phyloP scores from a whole-genome alignment of 306 rosid genomes.

The Malus sylvestris region DNA sequence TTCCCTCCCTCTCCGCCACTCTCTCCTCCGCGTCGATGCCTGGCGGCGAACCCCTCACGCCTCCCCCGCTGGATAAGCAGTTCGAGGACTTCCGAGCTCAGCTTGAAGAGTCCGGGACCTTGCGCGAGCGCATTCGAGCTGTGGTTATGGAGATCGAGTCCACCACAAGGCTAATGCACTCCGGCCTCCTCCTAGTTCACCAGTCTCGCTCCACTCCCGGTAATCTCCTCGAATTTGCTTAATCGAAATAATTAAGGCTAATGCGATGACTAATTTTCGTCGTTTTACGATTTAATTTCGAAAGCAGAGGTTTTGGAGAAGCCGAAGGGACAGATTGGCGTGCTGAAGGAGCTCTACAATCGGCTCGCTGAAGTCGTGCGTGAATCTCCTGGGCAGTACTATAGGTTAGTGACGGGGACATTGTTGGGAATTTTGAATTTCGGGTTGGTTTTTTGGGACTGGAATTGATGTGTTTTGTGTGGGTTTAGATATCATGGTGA shows the following conservation, averaged over 20 bases:
- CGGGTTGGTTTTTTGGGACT: constrained; percentile 4
- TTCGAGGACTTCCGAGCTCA: constrained; percentile 62
- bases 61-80: constrained; percentile 58
- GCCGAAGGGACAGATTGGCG: constrained; percentile 58
- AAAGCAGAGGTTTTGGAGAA: constrained; percentile 64
- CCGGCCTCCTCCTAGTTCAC: constrained; percentile 74
- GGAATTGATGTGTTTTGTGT: background rate
- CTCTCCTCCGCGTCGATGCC: constrained; percentile 41
- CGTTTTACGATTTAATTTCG: background rate
- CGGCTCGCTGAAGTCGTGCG: constrained; percentile 59
- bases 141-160: constrained; percentile 81
- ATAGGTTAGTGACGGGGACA: constrained; percentile 39
- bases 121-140: constrained; percentile 71
- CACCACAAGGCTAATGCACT: constrained; percentile 57
- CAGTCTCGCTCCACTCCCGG: constrained; percentile 83
- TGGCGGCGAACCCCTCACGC: constrained; percentile 28
- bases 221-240: constrained; percentile 5
- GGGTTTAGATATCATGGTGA: constrained; percentile 74
- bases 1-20: constrained; percentile 12
- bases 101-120: constrained; percentile 58
- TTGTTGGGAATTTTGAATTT: background rate
- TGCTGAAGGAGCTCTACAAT: constrained; percentile 65
- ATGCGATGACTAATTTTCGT: background rate
- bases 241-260: too few species aligned
- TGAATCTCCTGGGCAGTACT: constrained; percentile 56